Base-by-base conservation (phyloP, 2,329 filamentous ascomycete genomes). In the Bipolaris sorokiniana region DNA sequence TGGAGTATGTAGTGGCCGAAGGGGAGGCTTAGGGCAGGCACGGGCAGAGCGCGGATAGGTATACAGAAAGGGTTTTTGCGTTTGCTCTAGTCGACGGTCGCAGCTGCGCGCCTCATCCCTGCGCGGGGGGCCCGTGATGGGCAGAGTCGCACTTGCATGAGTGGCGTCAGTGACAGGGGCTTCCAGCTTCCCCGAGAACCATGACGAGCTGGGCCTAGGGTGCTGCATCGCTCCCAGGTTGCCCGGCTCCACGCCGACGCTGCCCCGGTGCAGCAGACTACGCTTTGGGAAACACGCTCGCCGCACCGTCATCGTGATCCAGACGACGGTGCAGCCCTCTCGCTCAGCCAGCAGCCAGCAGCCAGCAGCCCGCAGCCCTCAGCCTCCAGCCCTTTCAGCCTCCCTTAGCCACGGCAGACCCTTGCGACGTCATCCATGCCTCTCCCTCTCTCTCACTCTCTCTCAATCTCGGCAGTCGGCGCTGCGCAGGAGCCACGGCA, bases 41-140 rank as follows among this genome's bases (percentile, higher is more conserved):
- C 59, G 62, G 59, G 61, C 63, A 58, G 54, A 42, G 37, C 31
- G 38, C 55, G 40, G 51, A 51, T 58, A 54, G 55, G 55, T 58
- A 58, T 58, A 58, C 55, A 46, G 56, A 62, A 69, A 65, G 63
- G 66, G 65, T 67, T 69, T 69, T 69, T 67, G 62, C 62, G 61
- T 64, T 67, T 64, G 55, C 53, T 56, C 54, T 59, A 59, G 59
- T 46, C 54, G 50, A 59, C 51, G 54, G 26, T 54, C 50, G 46
- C 48, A 16, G 41, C 50, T 34, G 11, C 16, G 16, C 45, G 28
- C 44, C 26, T 28, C 26, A 57, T 54, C 55, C 54, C 45, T 54
- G 55, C 34, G 23, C 13, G 22, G 38, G 56, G 51, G 56, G 51
- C 56, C 56, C 47, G 52, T 55, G 52, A 54, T 56, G 57, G 57